Conservation (phyloP, 176 grass and related monocot genomes). For the Typha latifolia region DNA sequence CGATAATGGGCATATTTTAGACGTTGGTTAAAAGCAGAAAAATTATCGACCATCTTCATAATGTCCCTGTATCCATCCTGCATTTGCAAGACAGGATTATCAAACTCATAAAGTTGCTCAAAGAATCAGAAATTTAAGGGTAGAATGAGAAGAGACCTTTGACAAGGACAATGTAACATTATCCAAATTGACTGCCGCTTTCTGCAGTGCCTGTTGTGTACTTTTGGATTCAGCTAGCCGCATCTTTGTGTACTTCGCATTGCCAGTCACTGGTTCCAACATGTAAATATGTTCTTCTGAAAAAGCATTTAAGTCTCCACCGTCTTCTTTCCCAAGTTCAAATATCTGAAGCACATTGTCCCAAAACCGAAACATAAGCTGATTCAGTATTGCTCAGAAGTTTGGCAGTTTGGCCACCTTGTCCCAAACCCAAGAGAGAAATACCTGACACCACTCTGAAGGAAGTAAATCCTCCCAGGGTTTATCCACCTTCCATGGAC, state of each 20-base stretch:
- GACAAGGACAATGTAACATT: slow-evolving; percentile 87
- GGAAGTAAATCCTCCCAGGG: slow-evolving; percentile 87
- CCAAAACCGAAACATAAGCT: background rate
- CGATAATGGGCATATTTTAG: slow-evolving; percentile 90
- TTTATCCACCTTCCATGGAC: slow-evolving; percentile 64
- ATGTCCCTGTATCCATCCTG: slow-evolving; percentile 95
- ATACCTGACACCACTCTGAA: slow-evolving; percentile 94
- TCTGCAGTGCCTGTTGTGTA: slow-evolving; percentile 80
- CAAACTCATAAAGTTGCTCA: slow-evolving; percentile 7
- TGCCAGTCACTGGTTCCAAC: slow-evolving; percentile 80
- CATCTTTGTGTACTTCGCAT: slow-evolving; percentile 83
- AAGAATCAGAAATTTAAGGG: slow-evolving; percentile 1
- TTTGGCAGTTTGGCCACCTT: background rate
- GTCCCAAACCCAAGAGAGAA: background rate
- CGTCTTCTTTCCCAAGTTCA: slow-evolving; percentile 47
- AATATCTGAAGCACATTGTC: slow-evolving; percentile 54
- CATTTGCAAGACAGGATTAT: slow-evolving; percentile 19
- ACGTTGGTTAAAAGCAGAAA: slow-evolving; percentile 90
- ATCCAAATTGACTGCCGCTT: slow-evolving; percentile 85
- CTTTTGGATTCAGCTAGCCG: slow-evolving; percentile 62
- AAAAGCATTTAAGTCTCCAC: slow-evolving; percentile 15
- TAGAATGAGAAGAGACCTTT: slow-evolving; percentile 43
- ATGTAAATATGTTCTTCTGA: slow-evolving; percentile 64
- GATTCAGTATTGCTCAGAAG: background rate
- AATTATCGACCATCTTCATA: slow-evolving; percentile 94